Percentiles rank a stretch among this genome's conserved stretches.
phyloP scores from a whole-genome alignment of 2,329 filamentous ascomycete species.

The Curvularia verruculosa region DNA sequence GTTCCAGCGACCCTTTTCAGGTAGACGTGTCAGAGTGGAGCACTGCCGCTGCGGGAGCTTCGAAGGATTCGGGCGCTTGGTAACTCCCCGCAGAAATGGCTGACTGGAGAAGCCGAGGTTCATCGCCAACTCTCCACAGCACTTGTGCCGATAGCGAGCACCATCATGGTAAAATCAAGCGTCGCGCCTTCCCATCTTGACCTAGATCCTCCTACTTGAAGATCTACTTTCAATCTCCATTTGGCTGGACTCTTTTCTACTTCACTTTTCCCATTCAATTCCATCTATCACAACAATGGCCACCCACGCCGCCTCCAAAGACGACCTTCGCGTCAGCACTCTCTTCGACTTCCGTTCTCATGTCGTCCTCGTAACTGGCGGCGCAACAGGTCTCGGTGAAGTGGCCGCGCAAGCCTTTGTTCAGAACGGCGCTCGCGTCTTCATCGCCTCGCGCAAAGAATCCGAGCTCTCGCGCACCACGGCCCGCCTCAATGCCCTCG shows the following conservation, averaged over 20 bases:
- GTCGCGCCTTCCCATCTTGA: not conserved
- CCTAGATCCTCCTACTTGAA: not conserved
- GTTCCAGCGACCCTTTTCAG: not conserved
- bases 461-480: conserved; percentile 56
- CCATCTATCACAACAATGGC: conserved; percentile 27
- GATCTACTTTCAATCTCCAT: not conserved
- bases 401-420: conserved; percentile 63
- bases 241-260: not conserved
- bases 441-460: conserved; percentile 61
- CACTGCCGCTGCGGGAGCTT: not conserved
- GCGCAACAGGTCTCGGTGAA: conserved; percentile 59
- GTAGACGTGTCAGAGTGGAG: not conserved
- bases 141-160: conserved; percentile 20
- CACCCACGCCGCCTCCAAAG: conserved; percentile 38
- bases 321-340: conserved; percentile 41
- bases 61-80: conserved; percentile 7
- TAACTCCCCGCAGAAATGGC: conserved; percentile 7
- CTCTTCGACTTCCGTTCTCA: conserved; percentile 47
- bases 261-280: not conserved
- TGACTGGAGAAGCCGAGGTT: conserved; percentile 26
- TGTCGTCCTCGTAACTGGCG: conserved; percentile 58
- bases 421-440: conserved; percentile 59
- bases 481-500: conserved; percentile 57
- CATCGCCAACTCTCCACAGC: conserved; percentile 18
- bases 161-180: conserved; percentile 23